phyloP scores from a whole-genome alignment of 495 filamentous ascomycete species.

The Bacidia rubella region DNA sequence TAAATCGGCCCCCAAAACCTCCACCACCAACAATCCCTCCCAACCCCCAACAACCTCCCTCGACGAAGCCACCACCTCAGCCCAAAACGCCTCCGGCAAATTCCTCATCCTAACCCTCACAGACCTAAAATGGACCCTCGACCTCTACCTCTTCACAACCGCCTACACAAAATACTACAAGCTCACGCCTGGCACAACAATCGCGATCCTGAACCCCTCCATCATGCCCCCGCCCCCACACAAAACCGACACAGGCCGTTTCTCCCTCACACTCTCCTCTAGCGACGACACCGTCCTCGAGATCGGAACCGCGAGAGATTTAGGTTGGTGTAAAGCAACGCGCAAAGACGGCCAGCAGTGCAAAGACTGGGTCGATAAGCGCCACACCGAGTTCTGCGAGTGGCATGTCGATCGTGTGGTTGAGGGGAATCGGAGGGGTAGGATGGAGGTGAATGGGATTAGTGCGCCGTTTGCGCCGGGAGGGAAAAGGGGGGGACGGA shows the following conservation, averaged over 20 bases:
- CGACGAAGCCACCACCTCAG: slow-evolving; percentile 37
- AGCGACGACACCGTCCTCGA: slow-evolving; percentile 84
- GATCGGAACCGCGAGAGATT: slow-evolving; percentile 69
- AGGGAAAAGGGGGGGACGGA: slow-evolving; percentile 30
- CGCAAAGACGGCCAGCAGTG: slow-evolving; percentile 77
- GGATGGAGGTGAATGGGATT: slow-evolving; percentile 68
- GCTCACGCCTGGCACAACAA: slow-evolving; percentile 66
- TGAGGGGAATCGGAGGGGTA: slow-evolving; percentile 49
- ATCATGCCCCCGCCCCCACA: slow-evolving; percentile 73
- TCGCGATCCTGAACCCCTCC: slow-evolving; percentile 86
- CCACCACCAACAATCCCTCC: slow-evolving; percentile 25
- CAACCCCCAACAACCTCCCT: slow-evolving; percentile 9
- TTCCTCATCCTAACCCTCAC: slow-evolving; percentile 87
- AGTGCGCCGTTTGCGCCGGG: slow-evolving; percentile 31
- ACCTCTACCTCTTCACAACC: slow-evolving; percentile 81
- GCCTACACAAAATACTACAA: slow-evolving; percentile 90
- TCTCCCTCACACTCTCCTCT: slow-evolving; percentile 68
- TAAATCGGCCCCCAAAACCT: slow-evolving; percentile 35
- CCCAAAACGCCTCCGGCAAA: slow-evolving; percentile 48
- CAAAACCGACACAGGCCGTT: slow-evolving; percentile 61
- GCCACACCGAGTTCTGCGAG: slow-evolving; percentile 83
- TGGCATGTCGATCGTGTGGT: slow-evolving; percentile 77
- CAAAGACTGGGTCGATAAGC: slow-evolving; percentile 69
- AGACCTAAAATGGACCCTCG: slow-evolving; percentile 81
- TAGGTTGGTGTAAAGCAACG: slow-evolving; percentile 75